Evolutionary conservation across 1,284 basidiomycete genomes (phyloP).

Genomic region (Puccinia hordei): DNA sequence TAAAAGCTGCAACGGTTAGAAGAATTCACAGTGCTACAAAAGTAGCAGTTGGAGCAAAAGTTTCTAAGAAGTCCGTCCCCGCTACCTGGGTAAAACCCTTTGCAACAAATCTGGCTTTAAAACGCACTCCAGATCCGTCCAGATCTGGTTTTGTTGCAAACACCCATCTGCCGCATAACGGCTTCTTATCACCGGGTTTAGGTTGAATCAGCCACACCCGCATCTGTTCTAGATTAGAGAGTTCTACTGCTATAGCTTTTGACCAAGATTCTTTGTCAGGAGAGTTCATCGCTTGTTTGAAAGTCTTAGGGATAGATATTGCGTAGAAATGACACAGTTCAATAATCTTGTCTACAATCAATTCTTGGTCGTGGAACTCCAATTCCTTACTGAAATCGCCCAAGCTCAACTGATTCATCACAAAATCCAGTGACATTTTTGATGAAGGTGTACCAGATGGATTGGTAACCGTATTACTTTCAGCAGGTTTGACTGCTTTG

Average conservation of each 20-base stretch:
- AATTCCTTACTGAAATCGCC: neutral
- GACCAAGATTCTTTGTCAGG: neutral
- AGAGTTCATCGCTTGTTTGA: neutral
- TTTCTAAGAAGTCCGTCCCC: neutral
- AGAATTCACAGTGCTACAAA: neutral
- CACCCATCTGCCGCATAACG: neutral
- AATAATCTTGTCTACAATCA: neutral
- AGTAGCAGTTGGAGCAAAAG: neutral
- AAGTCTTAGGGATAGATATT: neutral
- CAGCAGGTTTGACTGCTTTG: neutral
- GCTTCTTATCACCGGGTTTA: neutral
- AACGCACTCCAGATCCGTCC: neutral
- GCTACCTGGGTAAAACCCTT: neutral
- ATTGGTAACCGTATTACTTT: neutral
- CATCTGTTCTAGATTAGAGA: neutral
- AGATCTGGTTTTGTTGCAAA: neutral
- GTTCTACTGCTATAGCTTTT: neutral
- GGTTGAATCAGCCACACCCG: neutral
- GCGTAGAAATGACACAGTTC: neutral
- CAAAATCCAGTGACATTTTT: neutral
- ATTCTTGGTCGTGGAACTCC: neutral
- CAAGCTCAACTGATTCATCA: neutral
- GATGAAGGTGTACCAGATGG: neutral
- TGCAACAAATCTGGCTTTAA: constrained; percentile 23
- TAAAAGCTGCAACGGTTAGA: neutral